Base-by-base conservation (phyloP, 345 rosid genomes). In the Camelina hispida region DNA sequence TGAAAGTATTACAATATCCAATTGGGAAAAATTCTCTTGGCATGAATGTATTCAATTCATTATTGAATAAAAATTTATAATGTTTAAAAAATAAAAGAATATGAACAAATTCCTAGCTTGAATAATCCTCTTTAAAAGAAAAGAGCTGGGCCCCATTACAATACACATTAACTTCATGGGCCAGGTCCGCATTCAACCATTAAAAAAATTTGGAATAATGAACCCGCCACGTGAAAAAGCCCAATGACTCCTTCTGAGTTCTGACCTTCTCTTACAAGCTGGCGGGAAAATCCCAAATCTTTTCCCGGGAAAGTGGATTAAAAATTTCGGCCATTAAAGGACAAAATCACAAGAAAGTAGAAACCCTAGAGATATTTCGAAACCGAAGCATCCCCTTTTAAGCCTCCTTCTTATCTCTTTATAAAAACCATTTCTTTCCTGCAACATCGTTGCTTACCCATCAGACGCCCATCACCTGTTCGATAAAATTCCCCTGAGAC, bases 281-380 rank as follows among this genome's bases (percentile, higher is more conserved):
- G 79, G 84, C 86, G 86, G 79, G 82, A 81, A 68, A 63, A 32
- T 43, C 75, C 75, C 14, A 50, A 68, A 78, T 20, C 30, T 62
- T 51, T 54, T 34, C 62, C 72, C 58, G 72, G 78, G 65, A 66
- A 67, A 59, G 53, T 9, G 2, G 22, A 22, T 28, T 43, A 7
- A 38, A 69, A 72, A 47, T 11, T 15, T 46, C 32, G 48, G 64
- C 72, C 71, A 64, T 68, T 40, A 48, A 57, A 50, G 56, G 55
- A 68, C 23, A 63, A 52, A 68, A 18, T 22, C 51, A 65, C 58
- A 50, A 16, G 32, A 43, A 15, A 43, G 22, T 23, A n/a, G 18
- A 57, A 79, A 68, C 72, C 66, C 62, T 76, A 61, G 40, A 40
- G 25, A 13, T 25, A 25, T 67, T 47, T 67, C 35, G 37, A 62